phyloP scores from a whole-genome alignment of 176 grass and related monocot species.

The Eragrostis curvula region DNA sequence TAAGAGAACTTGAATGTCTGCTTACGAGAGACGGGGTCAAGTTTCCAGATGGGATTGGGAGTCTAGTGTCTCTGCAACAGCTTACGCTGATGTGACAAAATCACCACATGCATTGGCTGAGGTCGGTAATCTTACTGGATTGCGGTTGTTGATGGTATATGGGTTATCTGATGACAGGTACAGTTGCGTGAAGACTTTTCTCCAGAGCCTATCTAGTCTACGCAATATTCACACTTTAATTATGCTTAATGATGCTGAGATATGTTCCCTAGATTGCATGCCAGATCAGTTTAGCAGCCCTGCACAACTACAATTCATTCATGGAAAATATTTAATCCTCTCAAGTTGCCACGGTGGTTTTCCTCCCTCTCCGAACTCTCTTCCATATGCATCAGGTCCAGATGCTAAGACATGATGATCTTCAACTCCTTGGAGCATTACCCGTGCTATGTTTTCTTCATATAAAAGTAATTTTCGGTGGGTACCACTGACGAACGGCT shows the following conservation, averaged over 20 bases:
- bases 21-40: background rate
- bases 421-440: background rate
- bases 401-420: background rate
- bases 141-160: background rate
- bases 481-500: too few species aligned
- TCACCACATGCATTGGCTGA: background rate
- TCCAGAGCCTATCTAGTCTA: too few species aligned
- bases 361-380: background rate
- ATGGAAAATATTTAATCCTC: fast-evolving
- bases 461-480: fast-evolving
- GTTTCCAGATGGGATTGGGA: background rate
- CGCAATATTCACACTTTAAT: too few species aligned
- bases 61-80: too few species aligned
- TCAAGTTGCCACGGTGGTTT: background rate
- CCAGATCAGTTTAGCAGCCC: background rate
- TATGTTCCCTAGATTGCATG: background rate
- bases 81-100: too few species aligned
- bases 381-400: background rate
- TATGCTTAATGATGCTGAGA: too few species aligned
- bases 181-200: background rate
- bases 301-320: too few species aligned
- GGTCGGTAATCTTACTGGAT: background rate
- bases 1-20: background rate
- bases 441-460: background rate
- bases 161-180: too few species aligned